A percentile compares a stretch with the other conserved stretches of the same genome.
phyloP scores from a whole-genome alignment of 2,329 filamentous ascomycete species.

The Coleophoma eucalyptorum region DNA sequence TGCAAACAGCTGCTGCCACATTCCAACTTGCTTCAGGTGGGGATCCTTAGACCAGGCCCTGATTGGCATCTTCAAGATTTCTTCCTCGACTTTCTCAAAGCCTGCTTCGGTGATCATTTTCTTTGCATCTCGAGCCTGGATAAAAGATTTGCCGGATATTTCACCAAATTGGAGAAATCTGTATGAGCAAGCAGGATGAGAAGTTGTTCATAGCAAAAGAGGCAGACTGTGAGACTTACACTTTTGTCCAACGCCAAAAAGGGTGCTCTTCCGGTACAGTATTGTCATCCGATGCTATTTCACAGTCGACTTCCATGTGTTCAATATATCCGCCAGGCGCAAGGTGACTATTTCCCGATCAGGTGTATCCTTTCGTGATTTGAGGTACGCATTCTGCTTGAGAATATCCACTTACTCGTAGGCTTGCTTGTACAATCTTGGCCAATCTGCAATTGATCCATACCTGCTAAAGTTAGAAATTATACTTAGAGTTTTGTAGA shows the following conservation, averaged over 20 bases:
- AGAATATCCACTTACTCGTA: constrained; percentile 30
- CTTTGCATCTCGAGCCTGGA: constrained; percentile 14
- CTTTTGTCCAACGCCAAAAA: constrained; percentile 34
- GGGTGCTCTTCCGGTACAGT: constrained; percentile 34
- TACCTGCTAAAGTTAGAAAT: background rate
- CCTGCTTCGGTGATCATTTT: constrained; percentile 13
- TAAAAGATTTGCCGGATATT: constrained; percentile 30
- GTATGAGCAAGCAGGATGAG: background rate
- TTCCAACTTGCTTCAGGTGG: constrained; percentile 16
- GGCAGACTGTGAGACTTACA: constrained; percentile 12
- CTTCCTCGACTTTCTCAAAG: constrained; percentile 22
- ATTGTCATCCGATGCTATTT: constrained; percentile 35
- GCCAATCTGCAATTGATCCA: constrained; percentile 52
- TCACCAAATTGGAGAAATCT: constrained; percentile 32
- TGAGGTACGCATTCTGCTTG: background rate
- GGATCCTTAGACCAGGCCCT: constrained; percentile 24
- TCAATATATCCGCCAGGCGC: constrained; percentile 27
- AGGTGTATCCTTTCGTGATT: constrained; percentile 15
- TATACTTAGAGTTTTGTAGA: background rate
- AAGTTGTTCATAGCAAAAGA: background rate
- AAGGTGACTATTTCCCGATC: constrained; percentile 23
- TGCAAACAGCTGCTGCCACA: constrained; percentile 10
- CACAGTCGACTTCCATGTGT: constrained; percentile 9
- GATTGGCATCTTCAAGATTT: constrained; percentile 21
- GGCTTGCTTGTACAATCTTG: constrained; percentile 45